A percentile compares a stretch with the other conserved stretches of the same genome.
phyloP scores from a whole-genome alignment of 179 eudicot genomes.

The Monotropa hypopitys region DNA sequence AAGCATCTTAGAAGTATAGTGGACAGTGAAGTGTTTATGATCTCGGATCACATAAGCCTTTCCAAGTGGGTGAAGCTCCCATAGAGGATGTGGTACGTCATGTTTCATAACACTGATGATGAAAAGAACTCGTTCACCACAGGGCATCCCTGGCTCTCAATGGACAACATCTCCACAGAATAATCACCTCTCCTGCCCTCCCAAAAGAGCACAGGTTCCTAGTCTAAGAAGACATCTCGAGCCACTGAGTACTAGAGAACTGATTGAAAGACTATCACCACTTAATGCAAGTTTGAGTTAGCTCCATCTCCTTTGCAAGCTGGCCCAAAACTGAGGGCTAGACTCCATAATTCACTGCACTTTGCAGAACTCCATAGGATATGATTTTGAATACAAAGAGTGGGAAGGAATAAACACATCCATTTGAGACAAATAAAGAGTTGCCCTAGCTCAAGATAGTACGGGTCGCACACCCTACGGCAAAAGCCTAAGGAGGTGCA shows the following conservation, averaged over 20 bases:
- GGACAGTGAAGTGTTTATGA: not conserved
- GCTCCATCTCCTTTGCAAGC: not conserved
- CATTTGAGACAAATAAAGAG: not conserved
- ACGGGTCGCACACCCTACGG: not conserved
- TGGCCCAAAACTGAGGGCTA: not conserved
- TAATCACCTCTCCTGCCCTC: not conserved
- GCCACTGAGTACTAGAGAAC: not conserved
- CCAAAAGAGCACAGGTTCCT: not conserved
- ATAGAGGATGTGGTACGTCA: not conserved
- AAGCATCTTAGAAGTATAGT: not conserved
- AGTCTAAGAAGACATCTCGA: not conserved
- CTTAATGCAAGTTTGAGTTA: not conserved
- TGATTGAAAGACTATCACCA: not conserved
- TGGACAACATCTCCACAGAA: not conserved
- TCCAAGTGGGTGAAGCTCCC: not conserved
- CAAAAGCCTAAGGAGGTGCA: not conserved
- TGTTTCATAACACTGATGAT: not conserved
- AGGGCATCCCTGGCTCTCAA: not conserved
- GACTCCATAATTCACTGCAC: not conserved
- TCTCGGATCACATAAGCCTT: not conserved
- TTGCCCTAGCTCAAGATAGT: not conserved
- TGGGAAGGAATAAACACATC: not conserved
- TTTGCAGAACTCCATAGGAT: not conserved
- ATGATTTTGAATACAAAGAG: not conserved
- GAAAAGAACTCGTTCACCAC: not conserved